Evolutionary conservation across 140 eudicot species (phyloP), one percentile per base, ranked within the genome.

Genomic region (Cichorium intybus): DNA sequence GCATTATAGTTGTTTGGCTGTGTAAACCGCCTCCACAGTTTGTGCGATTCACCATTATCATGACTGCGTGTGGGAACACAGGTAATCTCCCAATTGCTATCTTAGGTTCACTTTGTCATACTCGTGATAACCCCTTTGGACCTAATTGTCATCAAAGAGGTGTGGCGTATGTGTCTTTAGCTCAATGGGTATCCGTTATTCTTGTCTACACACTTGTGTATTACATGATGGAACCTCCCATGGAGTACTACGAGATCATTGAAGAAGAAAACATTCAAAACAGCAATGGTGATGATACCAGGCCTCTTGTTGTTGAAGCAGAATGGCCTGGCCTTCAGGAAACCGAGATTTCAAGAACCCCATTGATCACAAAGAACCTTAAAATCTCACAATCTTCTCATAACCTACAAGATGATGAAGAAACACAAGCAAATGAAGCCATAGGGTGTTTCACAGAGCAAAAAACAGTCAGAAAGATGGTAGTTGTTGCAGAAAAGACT

Each of bases 201-300:
- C 81, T 82, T 41, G 87, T 82, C 3, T 78, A 82, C 43, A 82
- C 79, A 3, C 50, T 79, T 37, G 77, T 82, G 53, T 79, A 82
- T 58, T 82, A 83, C 56, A 83, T 83, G 89, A 79, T 83, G 89
- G 80, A 79, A 77, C 88, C 88, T 21, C 84, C 84, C 11, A 26
- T 71, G 57, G 82, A 71, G 46, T 79, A 75, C 20, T 79, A 72
- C 22, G 80, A 83, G 56, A 60, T 76, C 28, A 65, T 67, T 39
- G 75, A 76, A 29, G 80, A 62, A 9, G 64, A 56, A 15, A 31
- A 10, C 14, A 62, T 18, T 53, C 68, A 70, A 49, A 27, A 23
- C 16, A 46, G 46, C 9, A 28, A 43, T 23, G 53, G 10, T 24
- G 47, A n/a, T 24, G 47, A n/a, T 56, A 37, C 27, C 2, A 57